Percentiles rank a stretch among this genome's conserved stretches.
Evolutionary conservation across 352 stramenopile genomes (phyloP).

Genomic region (Phytophthora pseudosyringae): DNA sequence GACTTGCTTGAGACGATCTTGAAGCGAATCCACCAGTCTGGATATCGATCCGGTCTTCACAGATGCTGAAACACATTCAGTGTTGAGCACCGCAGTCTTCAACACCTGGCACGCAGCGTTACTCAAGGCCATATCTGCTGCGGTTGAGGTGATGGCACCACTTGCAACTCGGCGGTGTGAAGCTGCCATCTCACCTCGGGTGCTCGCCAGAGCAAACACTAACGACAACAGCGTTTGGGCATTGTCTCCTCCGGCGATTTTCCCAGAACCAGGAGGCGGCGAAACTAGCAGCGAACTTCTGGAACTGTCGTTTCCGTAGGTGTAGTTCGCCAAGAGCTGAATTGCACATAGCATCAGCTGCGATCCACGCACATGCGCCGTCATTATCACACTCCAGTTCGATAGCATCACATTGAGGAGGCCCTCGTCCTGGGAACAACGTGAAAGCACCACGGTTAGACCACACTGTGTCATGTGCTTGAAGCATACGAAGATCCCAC

Average conservation of each 20-base stretch:
- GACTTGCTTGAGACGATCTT: constrained; percentile 42
- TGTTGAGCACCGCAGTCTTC: constrained; percentile 51
- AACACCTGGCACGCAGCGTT: constrained; percentile 52
- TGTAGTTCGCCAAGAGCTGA: constrained; percentile 57
- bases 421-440: constrained; percentile 35
- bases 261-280: constrained; percentile 3
- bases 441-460: constrained; percentile 8
- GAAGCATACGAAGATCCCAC: constrained; percentile 2
- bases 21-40: constrained; percentile 43
- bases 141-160: constrained; percentile 1
- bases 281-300: constrained; percentile 44
- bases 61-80: constrained; percentile 53
- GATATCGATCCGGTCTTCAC: constrained; percentile 53
- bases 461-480: not conserved
- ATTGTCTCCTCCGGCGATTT: constrained; percentile 16
- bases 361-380: constrained; percentile 51
- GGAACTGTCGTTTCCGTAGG: constrained; percentile 46
- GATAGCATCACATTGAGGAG: constrained; percentile 44
- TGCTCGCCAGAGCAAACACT: constrained; percentile 31
- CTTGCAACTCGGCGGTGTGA: constrained; percentile 6
- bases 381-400: constrained; percentile 67
- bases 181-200: constrained; percentile 21
- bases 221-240: constrained; percentile 27
- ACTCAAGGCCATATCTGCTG: constrained; percentile 33
- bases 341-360: constrained; percentile 49